These are phyloP conservation scores for Nemania diffusa DNA, from an alignment of 2,329 filamentous ascomycete species.

Conservation along the genomic window DNA sequence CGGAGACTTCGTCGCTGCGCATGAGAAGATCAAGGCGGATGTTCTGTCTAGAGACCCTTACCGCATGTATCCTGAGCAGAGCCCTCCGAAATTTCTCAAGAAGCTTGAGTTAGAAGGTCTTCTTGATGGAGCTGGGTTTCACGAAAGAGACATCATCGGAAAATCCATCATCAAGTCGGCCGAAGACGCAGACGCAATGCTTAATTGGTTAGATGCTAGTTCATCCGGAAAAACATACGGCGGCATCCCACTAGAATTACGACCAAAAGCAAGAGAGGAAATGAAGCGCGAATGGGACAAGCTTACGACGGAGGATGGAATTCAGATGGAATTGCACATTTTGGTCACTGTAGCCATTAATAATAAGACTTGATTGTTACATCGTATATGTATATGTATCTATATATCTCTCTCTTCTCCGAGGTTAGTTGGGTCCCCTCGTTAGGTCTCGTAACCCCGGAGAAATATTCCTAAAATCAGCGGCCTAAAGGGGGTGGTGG, in stretches of 20 bases:
- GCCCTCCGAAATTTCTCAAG: conserved; percentile 43
- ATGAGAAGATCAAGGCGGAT: conserved; percentile 41
- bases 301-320: conserved; percentile 41
- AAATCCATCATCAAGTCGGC: conserved; percentile 44
- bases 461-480: no score
- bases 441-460: no score
- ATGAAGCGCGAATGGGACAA: conserved; percentile 49
- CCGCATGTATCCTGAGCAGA: conserved; percentile 39
- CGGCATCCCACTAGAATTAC: conserved; percentile 45
- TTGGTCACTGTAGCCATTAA: conserved; percentile 40
- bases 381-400: no score
- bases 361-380: conserved; percentile 17
- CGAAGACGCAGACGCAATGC: conserved; percentile 41
- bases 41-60: conserved; percentile 45
- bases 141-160: conserved; percentile 35
- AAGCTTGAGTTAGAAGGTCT: conserved; percentile 38
- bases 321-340: conserved; percentile 48
- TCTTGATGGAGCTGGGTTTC: conserved; percentile 40
- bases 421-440: no score
- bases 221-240: conserved; percentile 50
- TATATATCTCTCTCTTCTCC: no score
- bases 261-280: conserved; percentile 44
- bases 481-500: no score
- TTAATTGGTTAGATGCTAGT: conserved; percentile 49
- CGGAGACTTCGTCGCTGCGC: conserved; percentile 38